Evolutionary conservation across 1,284 basidiomycete species (phyloP).

Genomic region (Rugosomyces carneus): DNA sequence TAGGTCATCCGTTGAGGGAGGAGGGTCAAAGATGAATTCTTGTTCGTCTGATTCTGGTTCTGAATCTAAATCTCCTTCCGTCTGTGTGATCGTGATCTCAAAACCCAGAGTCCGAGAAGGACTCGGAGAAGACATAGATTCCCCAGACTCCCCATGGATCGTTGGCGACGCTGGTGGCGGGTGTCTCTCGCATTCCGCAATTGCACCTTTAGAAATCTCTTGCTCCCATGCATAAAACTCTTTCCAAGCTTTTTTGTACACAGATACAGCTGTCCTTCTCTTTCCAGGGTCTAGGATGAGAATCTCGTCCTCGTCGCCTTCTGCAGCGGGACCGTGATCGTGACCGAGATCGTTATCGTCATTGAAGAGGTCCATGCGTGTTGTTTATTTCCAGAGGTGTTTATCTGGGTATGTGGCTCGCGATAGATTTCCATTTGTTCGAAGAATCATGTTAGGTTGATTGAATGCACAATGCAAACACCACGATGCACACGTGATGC

Average conservation of each 20-base stretch:
- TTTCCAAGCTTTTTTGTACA: slow-evolving; percentile 15
- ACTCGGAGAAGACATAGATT: too few species aligned
- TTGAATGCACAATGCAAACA: too few species aligned
- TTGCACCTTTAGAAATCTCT: slow-evolving; percentile 4
- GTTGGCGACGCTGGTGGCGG: background rate
- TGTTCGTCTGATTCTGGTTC: background rate
- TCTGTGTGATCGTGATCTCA: background rate
- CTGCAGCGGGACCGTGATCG: too few species aligned
- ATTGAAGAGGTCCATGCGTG: too few species aligned
- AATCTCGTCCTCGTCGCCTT: background rate
- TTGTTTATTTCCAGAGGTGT: too few species aligned
- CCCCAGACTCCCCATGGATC: too few species aligned
- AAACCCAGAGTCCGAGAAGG: too few species aligned
- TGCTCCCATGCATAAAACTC: slow-evolving; percentile 17
- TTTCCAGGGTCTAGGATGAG: background rate
- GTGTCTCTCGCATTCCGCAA: slow-evolving; percentile 9
- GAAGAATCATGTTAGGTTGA: too few species aligned
- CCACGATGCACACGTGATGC: too few species aligned
- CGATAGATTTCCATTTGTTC: too few species aligned
- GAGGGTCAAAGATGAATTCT: slow-evolving; percentile 6
- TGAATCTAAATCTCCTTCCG: background rate
- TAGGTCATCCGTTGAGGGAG: background rate
- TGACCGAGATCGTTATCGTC: too few species aligned
- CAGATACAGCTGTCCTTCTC: slow-evolving; percentile 3
- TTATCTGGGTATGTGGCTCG: too few species aligned